Evolutionary conservation across 768 basidiomycete genomes (phyloP), one percentile per base, ranked within the genome.

Genomic region (Hysterangium stoloniferum): DNA sequence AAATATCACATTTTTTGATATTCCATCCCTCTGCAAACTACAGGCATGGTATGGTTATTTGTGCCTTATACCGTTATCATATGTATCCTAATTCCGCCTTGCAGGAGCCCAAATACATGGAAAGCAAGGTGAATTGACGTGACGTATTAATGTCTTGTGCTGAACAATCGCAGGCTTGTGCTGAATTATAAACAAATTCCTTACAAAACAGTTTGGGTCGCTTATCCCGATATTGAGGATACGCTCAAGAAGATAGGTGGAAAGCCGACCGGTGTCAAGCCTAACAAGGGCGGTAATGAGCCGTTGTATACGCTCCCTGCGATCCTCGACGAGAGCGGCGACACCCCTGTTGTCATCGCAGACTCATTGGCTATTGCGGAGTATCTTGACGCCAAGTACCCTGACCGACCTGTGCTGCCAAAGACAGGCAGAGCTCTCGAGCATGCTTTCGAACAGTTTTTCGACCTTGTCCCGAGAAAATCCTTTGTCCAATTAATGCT

Each of bases 111-210:
- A 25, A 84, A 83, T 55, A 68, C 82, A 25, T 86, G 84, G 84
- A 72, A 82, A 37, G 75, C 87, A 55, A 69, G 85, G 83, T 80
- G 46, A 28, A 68, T 48, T 13, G 12, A 6, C 11, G 20, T 24
- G 7, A 6, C 42, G 6, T 11, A 25, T 41, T 48, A 11, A 7
- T 33, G 11, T n/a, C 52, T 15, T 37, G 48, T 19, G 37, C 35
- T n/a, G 19, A 13, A n/a, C 25, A 47, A 28, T 31, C 13, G 36
- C 36, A 86, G 84, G 40, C 76, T 86, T 45, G 78, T 86, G 36
- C 68, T 88, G n/a, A 88, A 88, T 60, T 86, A 76, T 60, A 87
- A 88, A 59, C 74, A 80, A 3, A 72, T 89, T 6, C 76, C 72
- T 0, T 84, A 87, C 60, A 74, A 73, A 35, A 89, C 86, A 0